Conservation (phyloP, 352 stramenopile genomes). For the Phytophthora megakarya region DNA sequence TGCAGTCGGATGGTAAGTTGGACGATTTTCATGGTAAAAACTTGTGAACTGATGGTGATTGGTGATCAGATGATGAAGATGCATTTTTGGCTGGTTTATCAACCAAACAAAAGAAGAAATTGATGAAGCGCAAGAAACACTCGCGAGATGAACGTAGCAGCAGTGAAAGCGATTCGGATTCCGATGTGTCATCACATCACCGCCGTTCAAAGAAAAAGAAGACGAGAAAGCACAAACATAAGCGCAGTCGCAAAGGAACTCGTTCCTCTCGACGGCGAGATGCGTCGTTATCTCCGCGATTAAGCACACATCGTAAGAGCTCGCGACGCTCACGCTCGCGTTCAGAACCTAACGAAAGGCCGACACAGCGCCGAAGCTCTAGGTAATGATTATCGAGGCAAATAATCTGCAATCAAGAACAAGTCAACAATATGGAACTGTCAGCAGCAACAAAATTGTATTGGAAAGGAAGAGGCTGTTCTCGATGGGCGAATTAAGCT, state of each 20-base stretch:
- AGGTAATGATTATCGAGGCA: background rate
- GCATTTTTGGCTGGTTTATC: slow-evolving; percentile 62
- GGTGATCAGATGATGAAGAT: slow-evolving; percentile 43
- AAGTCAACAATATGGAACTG: background rate
- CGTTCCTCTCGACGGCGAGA: slow-evolving; percentile 5
- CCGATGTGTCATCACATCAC: slow-evolving; percentile 12
- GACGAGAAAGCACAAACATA: slow-evolving; percentile 38
- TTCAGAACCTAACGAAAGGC: slow-evolving; percentile 7
- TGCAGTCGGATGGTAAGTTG: slow-evolving; percentile 65
- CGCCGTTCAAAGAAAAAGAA: slow-evolving; percentile 34
- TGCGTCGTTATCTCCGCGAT: slow-evolving; percentile 11
- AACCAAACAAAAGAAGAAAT: slow-evolving; percentile 63
- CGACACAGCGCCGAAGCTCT: background rate
- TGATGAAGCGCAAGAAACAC: slow-evolving; percentile 58
- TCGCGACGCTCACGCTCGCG: slow-evolving; percentile 17
- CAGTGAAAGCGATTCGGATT: slow-evolving; percentile 28
- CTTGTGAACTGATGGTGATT: background rate
- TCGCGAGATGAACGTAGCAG: background rate
- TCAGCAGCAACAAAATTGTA: background rate
- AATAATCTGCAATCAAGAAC: background rate
- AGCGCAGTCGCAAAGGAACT: slow-evolving; percentile 31
- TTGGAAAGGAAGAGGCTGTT: slow-evolving; percentile 6
- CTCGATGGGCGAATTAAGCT: background rate
- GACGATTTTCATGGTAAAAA: background rate
- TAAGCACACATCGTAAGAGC: background rate